These are phyloP conservation scores for Boletus sp. DNA, from an alignment of 768 basidiomycete species.

Conservation along the genomic window DNA sequence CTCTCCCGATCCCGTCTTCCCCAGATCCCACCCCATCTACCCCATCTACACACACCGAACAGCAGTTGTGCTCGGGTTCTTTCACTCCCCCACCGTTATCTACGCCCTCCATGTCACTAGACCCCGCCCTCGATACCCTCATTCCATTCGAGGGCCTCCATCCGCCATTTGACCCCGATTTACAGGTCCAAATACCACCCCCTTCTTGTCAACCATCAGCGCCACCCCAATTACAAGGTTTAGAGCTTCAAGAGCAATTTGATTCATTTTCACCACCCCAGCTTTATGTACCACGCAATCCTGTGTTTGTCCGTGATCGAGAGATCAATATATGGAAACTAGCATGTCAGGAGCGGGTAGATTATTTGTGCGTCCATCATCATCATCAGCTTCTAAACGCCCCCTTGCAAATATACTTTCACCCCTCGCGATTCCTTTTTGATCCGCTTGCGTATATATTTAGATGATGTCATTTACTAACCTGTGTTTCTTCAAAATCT, in stretches of 20 bases:
- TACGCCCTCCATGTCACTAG: constrained; percentile 8
- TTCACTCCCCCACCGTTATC: constrained; percentile 6
- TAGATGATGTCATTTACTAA: constrained; percentile 8
- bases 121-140: constrained; percentile 24
- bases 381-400: neutral
- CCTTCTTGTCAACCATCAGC: constrained; percentile 4
- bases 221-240: constrained; percentile 13
- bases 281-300: constrained; percentile 27
- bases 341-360: constrained; percentile 34
- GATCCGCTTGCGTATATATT: constrained; percentile 9
- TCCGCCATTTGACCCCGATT: constrained; percentile 16
- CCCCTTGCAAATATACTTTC: neutral
- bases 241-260: constrained; percentile 26
- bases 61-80: neutral
- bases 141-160: constrained; percentile 26
- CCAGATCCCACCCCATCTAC: neutral
- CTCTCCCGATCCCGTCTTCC: neutral
- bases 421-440: neutral
- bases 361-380: constrained; percentile 28
- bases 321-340: constrained; percentile 36
- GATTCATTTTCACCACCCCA: constrained; percentile 24
- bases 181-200: constrained; percentile 18
- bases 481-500: neutral
- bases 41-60: neutral
- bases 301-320: constrained; percentile 30